Evolutionary conservation across 495 filamentous ascomycete species (phyloP).

Genomic region (Penicillium coprophilum): DNA sequence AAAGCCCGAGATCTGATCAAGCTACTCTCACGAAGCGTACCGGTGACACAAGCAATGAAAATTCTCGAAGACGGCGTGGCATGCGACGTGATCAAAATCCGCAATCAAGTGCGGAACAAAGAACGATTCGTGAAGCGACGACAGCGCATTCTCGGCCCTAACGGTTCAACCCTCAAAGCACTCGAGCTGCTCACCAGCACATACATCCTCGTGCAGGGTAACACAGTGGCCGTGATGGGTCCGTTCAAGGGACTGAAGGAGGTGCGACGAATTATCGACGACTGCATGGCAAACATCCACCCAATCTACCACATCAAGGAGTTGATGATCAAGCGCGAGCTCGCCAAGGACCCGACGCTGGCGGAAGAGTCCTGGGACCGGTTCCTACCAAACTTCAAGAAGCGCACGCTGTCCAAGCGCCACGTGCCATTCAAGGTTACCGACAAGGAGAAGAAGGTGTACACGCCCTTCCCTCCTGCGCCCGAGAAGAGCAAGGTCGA

Average conservation of each 20-base stretch:
- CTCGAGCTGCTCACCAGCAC: slow-evolving; percentile 91
- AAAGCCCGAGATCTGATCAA: slow-evolving; percentile 95
- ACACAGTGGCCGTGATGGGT: slow-evolving; percentile 91
- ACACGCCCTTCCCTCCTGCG: slow-evolving; percentile 76
- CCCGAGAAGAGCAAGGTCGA: slow-evolving; percentile 97
- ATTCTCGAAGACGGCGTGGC: slow-evolving; percentile 90
- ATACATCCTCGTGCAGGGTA: slow-evolving; percentile 96
- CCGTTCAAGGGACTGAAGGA: slow-evolving; percentile 91
- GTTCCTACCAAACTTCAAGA: slow-evolving; percentile 98
- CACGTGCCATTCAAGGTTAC: slow-evolving; percentile 78
- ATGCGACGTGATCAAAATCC: slow-evolving; percentile 92
- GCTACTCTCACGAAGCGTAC: slow-evolving; percentile 85
- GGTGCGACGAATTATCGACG: slow-evolving; percentile 83
- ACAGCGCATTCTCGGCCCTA: slow-evolving; percentile 85
- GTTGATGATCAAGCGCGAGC: slow-evolving; percentile 97
- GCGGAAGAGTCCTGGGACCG: slow-evolving; percentile 89
- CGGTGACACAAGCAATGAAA: slow-evolving; percentile 82
- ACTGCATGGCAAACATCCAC: slow-evolving; percentile 96
- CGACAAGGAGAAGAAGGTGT: slow-evolving; percentile 91
- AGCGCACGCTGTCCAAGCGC: slow-evolving; percentile 83
- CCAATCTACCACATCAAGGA: slow-evolving; percentile 96
- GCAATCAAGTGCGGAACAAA: slow-evolving; percentile 86
- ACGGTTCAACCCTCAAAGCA: slow-evolving; percentile 85
- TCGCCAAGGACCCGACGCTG: slow-evolving; percentile 91
- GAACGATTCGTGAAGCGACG: slow-evolving; percentile 96